phyloP scores from a whole-genome alignment of 805 yeast genomes.

The Saccharomycopsis selenospora region DNA sequence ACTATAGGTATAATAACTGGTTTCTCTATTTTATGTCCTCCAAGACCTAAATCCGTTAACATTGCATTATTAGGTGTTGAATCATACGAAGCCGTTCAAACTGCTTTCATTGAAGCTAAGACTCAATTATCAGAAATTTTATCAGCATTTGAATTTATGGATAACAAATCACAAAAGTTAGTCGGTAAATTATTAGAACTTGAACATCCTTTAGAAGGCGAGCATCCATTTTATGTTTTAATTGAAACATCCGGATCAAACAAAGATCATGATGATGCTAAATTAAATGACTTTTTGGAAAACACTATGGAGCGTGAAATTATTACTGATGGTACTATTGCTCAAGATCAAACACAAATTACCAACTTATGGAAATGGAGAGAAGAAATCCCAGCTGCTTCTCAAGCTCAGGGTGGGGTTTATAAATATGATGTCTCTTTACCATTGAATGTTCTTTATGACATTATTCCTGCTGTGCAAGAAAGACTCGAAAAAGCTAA shows the following conservation, averaged over 20 bases:
- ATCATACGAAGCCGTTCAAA: slow-evolving; percentile 75
- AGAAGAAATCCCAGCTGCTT: slow-evolving; percentile 87
- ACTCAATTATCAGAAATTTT: slow-evolving; percentile 74
- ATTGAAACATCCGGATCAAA: slow-evolving; percentile 96
- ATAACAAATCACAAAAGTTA: slow-evolving; percentile 55
- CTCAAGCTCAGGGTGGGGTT: slow-evolving; percentile 83
- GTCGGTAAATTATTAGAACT: slow-evolving; percentile 54
- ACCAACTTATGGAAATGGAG: slow-evolving; percentile 90
- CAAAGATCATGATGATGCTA: slow-evolving; percentile 87
- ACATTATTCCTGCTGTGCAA: slow-evolving; percentile 73
- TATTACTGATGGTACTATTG: slow-evolving; percentile 90
- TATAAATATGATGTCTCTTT: slow-evolving; percentile 95
- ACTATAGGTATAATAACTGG: slow-evolving; percentile 88
- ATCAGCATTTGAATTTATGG: slow-evolving; percentile 95
- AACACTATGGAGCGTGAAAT: slow-evolving; percentile 74
- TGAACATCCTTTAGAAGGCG: slow-evolving; percentile 71
- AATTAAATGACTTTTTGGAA: slow-evolving; percentile 79
- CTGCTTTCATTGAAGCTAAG: slow-evolving; percentile 73
- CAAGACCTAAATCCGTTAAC: slow-evolving; percentile 77
- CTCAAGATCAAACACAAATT: slow-evolving; percentile 89
- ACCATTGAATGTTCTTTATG: slow-evolving; percentile 75
- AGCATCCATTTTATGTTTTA: slow-evolving; percentile 81
- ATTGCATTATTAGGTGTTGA: slow-evolving; percentile 84
- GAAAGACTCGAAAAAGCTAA: slow-evolving; percentile 48
- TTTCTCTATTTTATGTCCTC: slow-evolving; percentile 81